A percentile compares a stretch with the other conserved stretches of the same genome.
These are phyloP conservation scores for Talaromyces islandicus DNA, from an alignment of 2,329 filamentous ascomycete species.

Conservation along the genomic window DNA sequence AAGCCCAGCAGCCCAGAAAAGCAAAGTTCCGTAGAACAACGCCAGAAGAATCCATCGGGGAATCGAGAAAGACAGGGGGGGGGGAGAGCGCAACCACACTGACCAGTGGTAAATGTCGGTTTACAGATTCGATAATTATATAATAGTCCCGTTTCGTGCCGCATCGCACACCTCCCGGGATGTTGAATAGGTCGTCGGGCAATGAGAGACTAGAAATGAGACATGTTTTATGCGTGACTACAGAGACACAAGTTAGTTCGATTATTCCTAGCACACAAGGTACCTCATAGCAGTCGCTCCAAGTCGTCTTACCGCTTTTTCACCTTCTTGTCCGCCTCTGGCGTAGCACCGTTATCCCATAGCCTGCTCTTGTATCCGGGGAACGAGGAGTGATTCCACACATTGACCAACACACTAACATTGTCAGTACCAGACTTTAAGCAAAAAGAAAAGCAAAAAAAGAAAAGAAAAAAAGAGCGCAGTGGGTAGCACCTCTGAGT, in stretches of 20 bases:
- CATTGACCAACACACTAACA: constrained; percentile 41
- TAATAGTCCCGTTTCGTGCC: background rate
- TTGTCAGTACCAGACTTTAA: background rate
- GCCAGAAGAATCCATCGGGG: background rate
- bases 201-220: background rate
- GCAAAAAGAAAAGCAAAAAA: no score
- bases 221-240: background rate
- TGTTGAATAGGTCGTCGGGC: background rate
- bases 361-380: constrained; percentile 41
- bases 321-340: background rate
- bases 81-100: no score
- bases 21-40: background rate
- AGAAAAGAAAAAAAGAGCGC: no score
- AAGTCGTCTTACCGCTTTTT: constrained; percentile 5
- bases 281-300: background rate
- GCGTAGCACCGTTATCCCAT: constrained; percentile 22
- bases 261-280: no score
- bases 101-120: background rate
- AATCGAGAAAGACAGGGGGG: background rate
- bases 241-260: background rate
- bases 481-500: constrained; percentile 47
- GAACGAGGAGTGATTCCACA: constrained; percentile 44
- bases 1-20: background rate
- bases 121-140: background rate
- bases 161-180: background rate